Evolutionary conservation across 352 stramenopile species (phyloP).

Genomic region (Globisporangium mamillatum): DNA sequence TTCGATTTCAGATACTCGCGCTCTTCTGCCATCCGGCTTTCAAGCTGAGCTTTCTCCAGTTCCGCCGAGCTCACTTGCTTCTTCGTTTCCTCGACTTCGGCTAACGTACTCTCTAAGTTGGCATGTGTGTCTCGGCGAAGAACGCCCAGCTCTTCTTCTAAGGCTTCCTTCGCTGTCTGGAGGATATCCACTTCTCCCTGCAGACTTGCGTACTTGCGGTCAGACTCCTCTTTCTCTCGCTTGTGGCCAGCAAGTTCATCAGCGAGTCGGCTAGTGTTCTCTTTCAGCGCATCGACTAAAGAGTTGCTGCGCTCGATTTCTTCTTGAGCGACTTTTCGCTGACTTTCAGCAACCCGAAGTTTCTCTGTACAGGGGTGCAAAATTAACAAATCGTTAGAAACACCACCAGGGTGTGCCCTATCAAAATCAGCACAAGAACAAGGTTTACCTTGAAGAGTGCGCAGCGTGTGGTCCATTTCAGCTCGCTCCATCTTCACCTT

Average conservation of each 20-base stretch:
- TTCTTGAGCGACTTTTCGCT: slow-evolving; percentile 4
- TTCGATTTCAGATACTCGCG: slow-evolving; percentile 68
- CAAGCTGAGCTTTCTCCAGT: slow-evolving; percentile 23
- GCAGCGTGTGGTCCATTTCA: slow-evolving; percentile 40
- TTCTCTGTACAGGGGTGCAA: slow-evolving; percentile 6
- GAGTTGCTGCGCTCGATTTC: slow-evolving; percentile 17
- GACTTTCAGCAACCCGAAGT: slow-evolving; percentile 12
- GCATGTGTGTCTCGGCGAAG: slow-evolving; percentile 36
- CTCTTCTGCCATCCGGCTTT: slow-evolving; percentile 46
- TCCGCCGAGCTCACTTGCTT: slow-evolving; percentile 12
- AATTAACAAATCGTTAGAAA: neutral
- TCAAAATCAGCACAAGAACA: neutral
- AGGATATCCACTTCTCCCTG: slow-evolving; percentile 39
- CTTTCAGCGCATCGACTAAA: slow-evolving; percentile 18
- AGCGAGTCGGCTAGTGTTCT: slow-evolving; percentile 13
- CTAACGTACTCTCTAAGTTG: slow-evolving; percentile 36
- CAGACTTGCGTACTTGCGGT: slow-evolving; percentile 20
- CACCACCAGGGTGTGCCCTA: neutral
- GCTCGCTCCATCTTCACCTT: slow-evolving; percentile 53
- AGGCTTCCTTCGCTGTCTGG: slow-evolving; percentile 21
- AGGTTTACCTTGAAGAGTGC: slow-evolving; percentile 38
- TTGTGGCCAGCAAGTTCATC: slow-evolving; percentile 13
- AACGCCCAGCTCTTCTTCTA: slow-evolving; percentile 38
- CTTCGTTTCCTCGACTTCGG: slow-evolving; percentile 16
- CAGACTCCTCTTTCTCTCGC: slow-evolving; percentile 24